A percentile compares a stretch with the other conserved stretches of the same genome.
Evolutionary conservation across 331 rosid species (phyloP).

Genomic region (Pyracantha coccinea): DNA sequence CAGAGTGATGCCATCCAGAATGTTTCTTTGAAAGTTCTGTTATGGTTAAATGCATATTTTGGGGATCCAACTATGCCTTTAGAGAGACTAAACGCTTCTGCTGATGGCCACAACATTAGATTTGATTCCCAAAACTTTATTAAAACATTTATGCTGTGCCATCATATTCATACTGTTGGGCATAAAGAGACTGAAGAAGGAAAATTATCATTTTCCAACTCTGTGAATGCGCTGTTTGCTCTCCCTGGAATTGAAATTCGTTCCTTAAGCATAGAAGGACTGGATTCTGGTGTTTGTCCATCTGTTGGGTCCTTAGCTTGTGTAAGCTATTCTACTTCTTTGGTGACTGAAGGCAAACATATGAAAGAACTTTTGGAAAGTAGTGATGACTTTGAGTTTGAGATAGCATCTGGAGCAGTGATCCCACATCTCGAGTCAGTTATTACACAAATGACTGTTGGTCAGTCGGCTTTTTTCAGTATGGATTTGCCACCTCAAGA

Average conservation of each 20-base stretch:
- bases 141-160: slow-evolving; percentile 38
- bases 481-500: slow-evolving; percentile 38
- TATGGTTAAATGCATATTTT: slow-evolving; percentile 61
- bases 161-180: slow-evolving; percentile 26
- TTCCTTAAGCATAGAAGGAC: slow-evolving; percentile 49
- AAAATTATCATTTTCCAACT: slow-evolving; percentile 14
- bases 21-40: slow-evolving; percentile 65
- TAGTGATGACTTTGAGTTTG: slow-evolving; percentile 77
- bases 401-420: slow-evolving; percentile 68
- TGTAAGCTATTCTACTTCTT: slow-evolving; percentile 51
- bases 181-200: slow-evolving; percentile 25
- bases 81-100: slow-evolving; percentile 43
- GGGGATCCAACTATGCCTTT: slow-evolving; percentile 30
- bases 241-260: slow-evolving; percentile 15
- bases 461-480: slow-evolving; percentile 63
- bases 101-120: slow-evolving; percentile 33
- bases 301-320: slow-evolving; percentile 65
- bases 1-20: slow-evolving; percentile 70
- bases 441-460: slow-evolving; percentile 69
- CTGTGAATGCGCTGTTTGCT: slow-evolving; percentile 17
- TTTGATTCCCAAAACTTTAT: slow-evolving; percentile 27
- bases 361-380: slow-evolving; percentile 55
- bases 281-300: slow-evolving; percentile 71
- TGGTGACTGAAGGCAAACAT: slow-evolving; percentile 42
- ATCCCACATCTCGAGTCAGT: slow-evolving; percentile 52